A percentile compares a stretch with the other conserved stretches of the same genome.
phyloP scores from a whole-genome alignment of 441 rosid species.

The Euphorbia celastroides region DNA sequence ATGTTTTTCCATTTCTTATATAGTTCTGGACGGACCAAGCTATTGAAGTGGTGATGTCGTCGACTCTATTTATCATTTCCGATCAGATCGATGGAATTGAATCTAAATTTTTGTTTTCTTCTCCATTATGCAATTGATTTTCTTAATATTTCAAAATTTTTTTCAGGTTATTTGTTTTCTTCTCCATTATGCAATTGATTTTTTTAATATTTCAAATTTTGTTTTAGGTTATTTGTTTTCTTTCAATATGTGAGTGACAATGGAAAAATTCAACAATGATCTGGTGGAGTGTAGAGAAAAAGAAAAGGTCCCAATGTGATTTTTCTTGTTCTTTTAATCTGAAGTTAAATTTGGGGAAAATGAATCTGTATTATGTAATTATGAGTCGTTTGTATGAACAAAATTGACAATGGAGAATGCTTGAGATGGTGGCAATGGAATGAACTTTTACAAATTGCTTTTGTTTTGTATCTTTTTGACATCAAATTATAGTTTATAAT shows the following conservation, averaged over 20 bases:
- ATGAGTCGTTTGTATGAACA: background rate
- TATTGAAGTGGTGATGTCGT: too few relatives aligned
- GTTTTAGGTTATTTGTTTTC: constrained; percentile 51
- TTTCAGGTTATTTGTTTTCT: background rate
- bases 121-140: too few relatives aligned
- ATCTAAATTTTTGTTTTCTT: too few relatives aligned
- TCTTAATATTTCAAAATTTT: too few relatives aligned
- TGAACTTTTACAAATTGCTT: too few relatives aligned
- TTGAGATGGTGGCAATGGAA: too few relatives aligned
- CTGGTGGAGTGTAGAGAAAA: constrained; percentile 37
- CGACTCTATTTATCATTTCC: too few relatives aligned
- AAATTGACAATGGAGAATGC: background rate
- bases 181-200: background rate
- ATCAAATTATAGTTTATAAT: too few relatives aligned
- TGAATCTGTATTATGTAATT: background rate
- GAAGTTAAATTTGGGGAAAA: background rate
- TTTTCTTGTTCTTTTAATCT: background rate
- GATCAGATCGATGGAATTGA: too few relatives aligned
- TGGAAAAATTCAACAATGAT: constrained; percentile 37
- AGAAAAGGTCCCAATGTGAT: constrained; percentile 24
- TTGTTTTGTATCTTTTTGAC: too few relatives aligned
- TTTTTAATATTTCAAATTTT: background rate
- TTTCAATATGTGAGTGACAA: constrained; percentile 36
- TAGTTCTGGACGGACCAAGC: too few relatives aligned
- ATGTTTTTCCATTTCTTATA: too few relatives aligned